Conservation (phyloP, 345 rosid species). For the Aethionema arabicum region DNA sequence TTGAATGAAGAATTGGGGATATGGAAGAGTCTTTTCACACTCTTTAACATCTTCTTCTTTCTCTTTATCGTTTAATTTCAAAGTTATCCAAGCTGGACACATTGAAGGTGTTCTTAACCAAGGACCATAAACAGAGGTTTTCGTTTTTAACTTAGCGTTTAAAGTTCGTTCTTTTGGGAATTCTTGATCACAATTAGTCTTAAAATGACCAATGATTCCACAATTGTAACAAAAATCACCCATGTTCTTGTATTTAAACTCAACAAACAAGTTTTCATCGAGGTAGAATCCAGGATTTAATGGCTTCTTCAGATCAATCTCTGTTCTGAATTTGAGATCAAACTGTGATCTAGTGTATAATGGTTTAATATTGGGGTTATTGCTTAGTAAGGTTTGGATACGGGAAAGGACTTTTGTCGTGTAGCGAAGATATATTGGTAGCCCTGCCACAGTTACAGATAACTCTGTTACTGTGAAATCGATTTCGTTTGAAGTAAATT, state of each 20-base stretch:
- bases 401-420: neutral
- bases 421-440: slow-evolving; percentile 16
- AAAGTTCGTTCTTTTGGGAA: slow-evolving; percentile 8
- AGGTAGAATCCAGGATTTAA: slow-evolving; percentile 22
- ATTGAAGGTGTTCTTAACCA: slow-evolving; percentile 5
- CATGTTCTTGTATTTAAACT: slow-evolving; percentile 1
- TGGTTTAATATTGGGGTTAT: too few species aligned
- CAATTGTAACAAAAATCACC: slow-evolving; percentile 27
- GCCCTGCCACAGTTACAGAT: neutral
- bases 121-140: slow-evolving; percentile 22
- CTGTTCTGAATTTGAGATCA: neutral
- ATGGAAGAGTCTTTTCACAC: slow-evolving; percentile 10
- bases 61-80: neutral
- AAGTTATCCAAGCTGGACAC: neutral
- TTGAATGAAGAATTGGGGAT: slow-evolving; percentile 26
- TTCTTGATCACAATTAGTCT: neutral
- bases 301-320: slow-evolving; percentile 29
- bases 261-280: neutral
- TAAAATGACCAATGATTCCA: slow-evolving; percentile 25
- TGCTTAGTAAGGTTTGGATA: too few species aligned
- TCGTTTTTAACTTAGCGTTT: slow-evolving; percentile 26
- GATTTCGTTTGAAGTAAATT: neutral
- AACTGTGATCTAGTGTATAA: too few species aligned
- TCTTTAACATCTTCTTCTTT: neutral
- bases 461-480: slow-evolving; percentile 26